Base-by-base conservation (phyloP, 2,329 filamentous ascomycete species). In the Penicillium sp. region DNA sequence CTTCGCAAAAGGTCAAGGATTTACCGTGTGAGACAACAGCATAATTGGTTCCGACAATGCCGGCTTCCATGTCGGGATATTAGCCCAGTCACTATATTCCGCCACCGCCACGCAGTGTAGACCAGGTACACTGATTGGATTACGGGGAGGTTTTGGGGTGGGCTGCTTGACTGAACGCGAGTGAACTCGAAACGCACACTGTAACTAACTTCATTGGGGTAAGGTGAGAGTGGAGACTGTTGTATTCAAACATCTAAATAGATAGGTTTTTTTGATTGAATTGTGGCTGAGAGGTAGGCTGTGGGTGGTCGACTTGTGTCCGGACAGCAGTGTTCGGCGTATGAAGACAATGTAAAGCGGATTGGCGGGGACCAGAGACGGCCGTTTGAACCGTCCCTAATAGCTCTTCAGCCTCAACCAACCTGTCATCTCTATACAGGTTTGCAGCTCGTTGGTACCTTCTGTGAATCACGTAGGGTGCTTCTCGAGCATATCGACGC, bases 401-500 rank as follows among this genome's bases (percentile, higher is more conserved):
- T 22, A 53, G 50, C 50, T 53, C 50, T 53, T 31, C 34, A 53
- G 50, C 50, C 35, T 53, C 50, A 53, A 53, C 34, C 34, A 54
- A 43, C 25, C 41, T 54, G 20, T 45, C 51, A 43, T 54, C 51
- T 54, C 51, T 37, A 31, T 54, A 35, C 51, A 55, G 53, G 34
- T 48, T 48, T 55, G 42, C 28, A 15, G 53, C 42, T 7, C 53
- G 1, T 48, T 48, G 53, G 34, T 6, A 45, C 58, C 45, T 54
- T 55, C 39, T 55, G 41, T 38, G 43, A 57, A 57, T 51, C 54
- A 57, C 38, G 7, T 51, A 3, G 12, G 58, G 54, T 47, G 58
- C 58, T 10, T 53, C 58, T 48, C 43, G 54, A 39, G 45, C 43
- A 57, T 60, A 60, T 42, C 54, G 58, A 39, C 50, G 31, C n/a